Conservation (phyloP, 2,329 filamentous ascomycete species). For the Ophiostoma novo-ulmi region DNA sequence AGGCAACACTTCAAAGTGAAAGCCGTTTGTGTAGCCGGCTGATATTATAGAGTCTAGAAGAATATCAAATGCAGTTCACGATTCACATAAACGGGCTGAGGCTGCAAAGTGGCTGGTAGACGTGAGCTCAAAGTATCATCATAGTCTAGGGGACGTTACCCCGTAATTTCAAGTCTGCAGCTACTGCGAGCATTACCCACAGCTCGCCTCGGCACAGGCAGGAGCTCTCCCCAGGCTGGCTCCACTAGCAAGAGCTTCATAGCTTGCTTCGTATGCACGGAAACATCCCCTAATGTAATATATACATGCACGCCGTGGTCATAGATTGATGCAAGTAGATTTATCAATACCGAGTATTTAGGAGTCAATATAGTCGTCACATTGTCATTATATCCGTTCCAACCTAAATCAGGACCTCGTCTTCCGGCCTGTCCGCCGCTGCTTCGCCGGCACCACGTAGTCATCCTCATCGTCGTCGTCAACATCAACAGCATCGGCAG, state of each 20-base stretch:
- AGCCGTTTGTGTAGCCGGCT: background rate
- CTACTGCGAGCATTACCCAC: background rate
- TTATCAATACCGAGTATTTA: background rate
- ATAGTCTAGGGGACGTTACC: background rate
- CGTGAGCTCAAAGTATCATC: no score
- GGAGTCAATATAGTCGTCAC: background rate
- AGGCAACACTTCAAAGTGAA: background rate
- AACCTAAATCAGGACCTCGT: background rate
- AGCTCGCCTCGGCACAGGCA: background rate
- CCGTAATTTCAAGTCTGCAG: background rate
- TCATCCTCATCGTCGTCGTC: constrained; percentile 16
- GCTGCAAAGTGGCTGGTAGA: no score
- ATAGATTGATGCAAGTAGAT: background rate
- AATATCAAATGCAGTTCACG: no score
- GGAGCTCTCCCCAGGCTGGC: constrained; percentile 8
- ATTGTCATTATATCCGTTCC: background rate
- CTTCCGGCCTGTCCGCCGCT: constrained; percentile 24
- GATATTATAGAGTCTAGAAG: no score
- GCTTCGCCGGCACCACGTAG: constrained; percentile 7
- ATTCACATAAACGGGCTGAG: no score
- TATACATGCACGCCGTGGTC: background rate
- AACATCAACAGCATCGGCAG: background rate
- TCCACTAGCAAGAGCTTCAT: background rate
- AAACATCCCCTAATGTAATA: background rate
- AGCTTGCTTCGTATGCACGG: background rate